Conservation (phyloP, 2,329 filamentous ascomycete genomes). For the Leptographium radiaticola region DNA sequence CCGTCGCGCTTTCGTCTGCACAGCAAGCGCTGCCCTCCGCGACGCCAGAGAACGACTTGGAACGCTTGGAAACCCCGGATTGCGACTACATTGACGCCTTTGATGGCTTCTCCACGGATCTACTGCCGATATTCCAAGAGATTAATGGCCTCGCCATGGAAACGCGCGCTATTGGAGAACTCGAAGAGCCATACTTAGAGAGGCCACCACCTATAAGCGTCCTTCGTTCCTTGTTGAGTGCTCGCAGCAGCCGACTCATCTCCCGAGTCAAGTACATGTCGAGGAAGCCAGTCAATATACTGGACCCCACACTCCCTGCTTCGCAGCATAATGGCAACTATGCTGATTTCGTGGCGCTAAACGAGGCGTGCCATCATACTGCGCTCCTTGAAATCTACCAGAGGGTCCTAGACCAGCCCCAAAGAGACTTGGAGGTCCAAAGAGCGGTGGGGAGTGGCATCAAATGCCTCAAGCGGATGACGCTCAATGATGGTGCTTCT, state of each 20-base stretch:
- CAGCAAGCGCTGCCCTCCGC: not conserved
- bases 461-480: not conserved
- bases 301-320: not conserved
- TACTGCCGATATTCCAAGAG: not conserved
- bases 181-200: not conserved
- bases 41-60: not conserved
- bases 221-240: not conserved
- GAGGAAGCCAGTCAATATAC: not conserved
- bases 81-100: not conserved
- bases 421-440: not conserved
- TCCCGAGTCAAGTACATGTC: not conserved
- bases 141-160: not conserved
- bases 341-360: not conserved
- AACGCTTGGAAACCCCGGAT: not conserved
- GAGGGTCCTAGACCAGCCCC: not conserved
- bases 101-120: not conserved
- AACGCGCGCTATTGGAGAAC: not conserved
- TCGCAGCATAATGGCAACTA: not conserved
- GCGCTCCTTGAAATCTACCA: not conserved
- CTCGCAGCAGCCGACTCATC: not conserved
- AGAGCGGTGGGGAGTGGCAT: not conserved
- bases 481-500: not conserved
- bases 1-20: not conserved
- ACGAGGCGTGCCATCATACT: not conserved
- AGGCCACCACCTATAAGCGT: not conserved